Evolutionary conservation across 129 eudicot species (phyloP).

Genomic region (Tanacetum coccineum): DNA sequence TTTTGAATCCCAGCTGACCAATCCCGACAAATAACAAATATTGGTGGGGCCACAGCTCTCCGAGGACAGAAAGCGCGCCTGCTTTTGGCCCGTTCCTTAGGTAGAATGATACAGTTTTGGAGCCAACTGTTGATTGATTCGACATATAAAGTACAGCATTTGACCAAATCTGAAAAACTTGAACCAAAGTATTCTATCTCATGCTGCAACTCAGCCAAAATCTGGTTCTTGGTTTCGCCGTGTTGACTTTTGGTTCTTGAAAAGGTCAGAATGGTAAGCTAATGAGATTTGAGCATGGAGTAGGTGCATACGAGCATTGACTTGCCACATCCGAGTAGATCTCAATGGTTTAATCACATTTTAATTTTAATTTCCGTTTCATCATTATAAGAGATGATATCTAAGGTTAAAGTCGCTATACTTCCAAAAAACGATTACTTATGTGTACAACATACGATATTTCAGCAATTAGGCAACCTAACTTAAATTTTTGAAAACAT

Average conservation of each 20-base stretch:
- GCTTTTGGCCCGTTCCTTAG: conserved; percentile 54
- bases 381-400: too few species aligned
- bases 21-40: conserved; percentile 64
- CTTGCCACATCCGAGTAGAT: conserved; percentile 84
- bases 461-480: too few species aligned
- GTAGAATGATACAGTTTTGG: conserved; percentile 67
- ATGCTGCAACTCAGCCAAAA: conserved; percentile 50
- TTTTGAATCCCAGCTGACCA: conserved; percentile 65
- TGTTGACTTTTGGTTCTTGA: conserved; percentile 23
- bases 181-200: conserved; percentile 70
- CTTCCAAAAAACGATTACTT: too few species aligned
- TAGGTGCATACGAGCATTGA: conserved; percentile 85
- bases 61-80: conserved; percentile 73
- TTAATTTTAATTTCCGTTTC: background rate
- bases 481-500: too few species aligned
- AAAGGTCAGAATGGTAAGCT: conserved; percentile 54
- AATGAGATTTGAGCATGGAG: conserved; percentile 75
- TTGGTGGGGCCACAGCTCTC: conserved; percentile 74
- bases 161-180: conserved; percentile 67
- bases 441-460: too few species aligned
- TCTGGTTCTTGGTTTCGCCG: conserved; percentile 50
- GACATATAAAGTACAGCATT: conserved; percentile 59
- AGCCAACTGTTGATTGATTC: conserved; percentile 87
- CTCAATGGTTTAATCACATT: conserved; percentile 37
- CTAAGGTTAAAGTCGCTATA: too few species aligned